Evolutionary conservation across 1,284 basidiomycete genomes (phyloP), one percentile per base, ranked within the genome.

Genomic region (Paramarasmius palmivorus): DNA sequence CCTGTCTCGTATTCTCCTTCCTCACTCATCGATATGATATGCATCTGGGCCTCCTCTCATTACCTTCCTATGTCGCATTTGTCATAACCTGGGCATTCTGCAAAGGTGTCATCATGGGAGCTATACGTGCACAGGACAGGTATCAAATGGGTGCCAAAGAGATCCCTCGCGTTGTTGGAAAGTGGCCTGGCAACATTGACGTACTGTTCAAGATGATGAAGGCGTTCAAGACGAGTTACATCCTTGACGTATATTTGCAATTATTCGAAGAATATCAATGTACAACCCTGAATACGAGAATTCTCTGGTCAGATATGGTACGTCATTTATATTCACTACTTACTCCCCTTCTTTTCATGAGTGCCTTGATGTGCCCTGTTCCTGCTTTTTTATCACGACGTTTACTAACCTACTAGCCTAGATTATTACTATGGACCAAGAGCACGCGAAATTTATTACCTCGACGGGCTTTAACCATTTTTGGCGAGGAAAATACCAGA

Each of bases 131-230:
- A 26, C 68, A 69, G 29, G 73, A 82, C 47, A 80, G 81, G 0
- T 63, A 62, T 14, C 70, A 72, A 22, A 65, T 84, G 22, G 77
- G 77, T 8, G 83, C 81, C 1, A 70, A 72, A 52, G 71, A 68
- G 2, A 80, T 86, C 46, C 79, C 82, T 3, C 70, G 75, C 23
- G 79, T 88, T n/a, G 68, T 76, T 19, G 87, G 87, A 5, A 81
- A 77, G 69, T 87, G 84, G 83, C 86, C 85, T 4, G 88, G 88
- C 17, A 89, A 89, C 63, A 70, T 89, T 57, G 87, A 90, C 63
- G 65, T 90, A 36, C 72, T 88, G 52, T 64, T 86, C 38, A 73
- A 70, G 55, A 76, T 86, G 71, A 73, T 78, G 61, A 72, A 72
- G 22, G 76, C 78, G 1, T 78, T 81, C 65, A 76, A 78, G 60